Conservation (phyloP, 805 yeast species). For the Jamesozyma spencerorum region DNA sequence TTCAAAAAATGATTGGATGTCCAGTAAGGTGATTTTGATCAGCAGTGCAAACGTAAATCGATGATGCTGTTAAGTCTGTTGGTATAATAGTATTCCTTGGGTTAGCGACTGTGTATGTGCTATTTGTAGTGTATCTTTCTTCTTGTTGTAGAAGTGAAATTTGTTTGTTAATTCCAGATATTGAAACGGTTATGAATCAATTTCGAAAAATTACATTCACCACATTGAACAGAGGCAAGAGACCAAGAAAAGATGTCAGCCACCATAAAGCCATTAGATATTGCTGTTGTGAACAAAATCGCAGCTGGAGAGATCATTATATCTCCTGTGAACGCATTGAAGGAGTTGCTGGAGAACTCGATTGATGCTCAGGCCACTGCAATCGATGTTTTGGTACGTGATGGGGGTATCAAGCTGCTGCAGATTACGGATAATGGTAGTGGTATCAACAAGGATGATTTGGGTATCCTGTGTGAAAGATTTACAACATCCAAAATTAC, state of each 20-base stretch:
- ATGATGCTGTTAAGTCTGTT: too few relatives aligned
- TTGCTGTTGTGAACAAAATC: conserved; percentile 71
- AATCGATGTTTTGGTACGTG: conserved; percentile 75
- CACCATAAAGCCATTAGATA: conserved; percentile 42
- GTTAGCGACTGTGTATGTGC: too few relatives aligned
- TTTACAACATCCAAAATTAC: conserved; percentile 83
- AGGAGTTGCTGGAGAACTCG: conserved; percentile 86
- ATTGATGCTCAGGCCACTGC: conserved; percentile 74
- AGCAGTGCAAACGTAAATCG: too few relatives aligned
- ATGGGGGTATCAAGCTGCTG: conserved; percentile 81
- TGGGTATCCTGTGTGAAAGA: conserved; percentile 75
- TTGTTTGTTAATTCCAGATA: too few relatives aligned
- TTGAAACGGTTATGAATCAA: too few relatives aligned
- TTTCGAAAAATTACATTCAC: too few relatives aligned
- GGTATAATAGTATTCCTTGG: too few relatives aligned
- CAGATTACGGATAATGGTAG: conserved; percentile 85
- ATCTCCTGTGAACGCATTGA: conserved; percentile 89
- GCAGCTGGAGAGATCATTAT: conserved; percentile 97
- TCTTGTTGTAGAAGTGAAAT: too few relatives aligned
- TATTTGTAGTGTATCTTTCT: too few relatives aligned
- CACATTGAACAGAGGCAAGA: too few relatives aligned
- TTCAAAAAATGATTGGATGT: too few relatives aligned
- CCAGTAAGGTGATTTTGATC: too few relatives aligned
- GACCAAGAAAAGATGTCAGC: background rate
- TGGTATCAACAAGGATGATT: conserved; percentile 68